Base-by-base conservation (phyloP, 1,284 basidiomycete genomes). In the Porodaedalea pini region DNA sequence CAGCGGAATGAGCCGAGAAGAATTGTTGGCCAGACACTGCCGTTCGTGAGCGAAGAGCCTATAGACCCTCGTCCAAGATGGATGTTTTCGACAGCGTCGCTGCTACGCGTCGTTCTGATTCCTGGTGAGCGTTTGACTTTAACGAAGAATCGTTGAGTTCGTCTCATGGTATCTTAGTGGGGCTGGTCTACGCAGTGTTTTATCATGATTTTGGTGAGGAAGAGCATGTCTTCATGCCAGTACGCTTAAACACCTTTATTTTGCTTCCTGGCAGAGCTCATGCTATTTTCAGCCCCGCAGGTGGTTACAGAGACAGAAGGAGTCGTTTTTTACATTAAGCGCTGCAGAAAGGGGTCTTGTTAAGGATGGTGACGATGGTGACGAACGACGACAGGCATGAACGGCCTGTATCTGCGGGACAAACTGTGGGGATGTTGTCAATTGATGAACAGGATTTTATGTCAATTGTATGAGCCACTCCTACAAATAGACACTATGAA, bases 191-290 rank as follows among this genome's bases (percentile, higher is more conserved):
- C 61, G 77, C 76, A 6, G 71, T 83, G 19, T 83, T 88, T 66
- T 70, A 82, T 50, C 78, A 79, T 51, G 84, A 88, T 66, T 88
- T 82, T 68, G 86, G 86, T 3, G 81, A 85, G 29, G 71, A 74
- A 51, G 86, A 88, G 31, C 86, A 88, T 66, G 82, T 86, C 32
- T 88, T 87, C 69, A 78, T 77, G 69, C 82, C 83, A 19, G 85
- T 87, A 62, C 65, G 83, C 75, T 19, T 6, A 3, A 2, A 32
- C 13, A n/a, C n/a, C 44, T 29, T 48, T 15, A 17, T 57, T n/a
- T 17, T 21, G 17, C 5, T 50, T 6, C 7, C 19, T 6, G 6
- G 11, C 15, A 8, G 15, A 1, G 34, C 29, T 10, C 1, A 8
- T 29, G 39, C n/a, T 21, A 23, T 25, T n/a, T 31, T 6, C 37